Percentiles rank a stretch among this genome's conserved stretches.
These are phyloP conservation scores for Solanum corneliomulleri DNA, from an alignment of 257 asterid species.

Conservation along the genomic window DNA sequence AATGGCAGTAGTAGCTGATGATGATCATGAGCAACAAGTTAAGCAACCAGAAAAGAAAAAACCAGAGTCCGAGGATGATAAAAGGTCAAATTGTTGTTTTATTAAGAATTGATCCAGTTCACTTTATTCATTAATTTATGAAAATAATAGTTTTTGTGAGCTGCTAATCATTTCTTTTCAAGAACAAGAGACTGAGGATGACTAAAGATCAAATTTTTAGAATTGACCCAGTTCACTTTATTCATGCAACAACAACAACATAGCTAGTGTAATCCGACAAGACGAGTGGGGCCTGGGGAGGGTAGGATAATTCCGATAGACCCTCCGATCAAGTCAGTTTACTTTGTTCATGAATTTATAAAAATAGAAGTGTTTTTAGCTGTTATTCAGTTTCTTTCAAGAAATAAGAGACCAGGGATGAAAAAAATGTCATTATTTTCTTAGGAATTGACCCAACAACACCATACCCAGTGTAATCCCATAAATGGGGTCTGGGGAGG, in stretches of 20 bases:
- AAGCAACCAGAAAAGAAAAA: constrained; percentile 43
- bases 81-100: constrained; percentile 29
- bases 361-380: background rate
- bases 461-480: background rate
- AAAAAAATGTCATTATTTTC: constrained; percentile 34
- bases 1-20: constrained; percentile 57
- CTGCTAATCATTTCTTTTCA: background rate
- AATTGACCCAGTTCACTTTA: background rate
- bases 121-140: background rate
- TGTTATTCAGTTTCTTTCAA: background rate
- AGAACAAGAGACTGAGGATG: constrained; percentile 51
- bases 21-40: constrained; percentile 24
- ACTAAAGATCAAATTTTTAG: constrained; percentile 31
- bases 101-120: background rate
- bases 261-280: background rate
- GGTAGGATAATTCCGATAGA: background rate
- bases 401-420: constrained; percentile 45
- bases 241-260: background rate
- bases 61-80: constrained; percentile 49
- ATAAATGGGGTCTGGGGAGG: background rate
- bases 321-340: background rate
- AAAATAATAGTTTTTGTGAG: background rate
- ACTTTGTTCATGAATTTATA: background rate
- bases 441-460: background rate
- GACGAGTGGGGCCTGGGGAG: background rate